Evolutionary conservation across 2,329 filamentous ascomycete species (phyloP).

Genomic region (Dactylella cylindrospora): DNA sequence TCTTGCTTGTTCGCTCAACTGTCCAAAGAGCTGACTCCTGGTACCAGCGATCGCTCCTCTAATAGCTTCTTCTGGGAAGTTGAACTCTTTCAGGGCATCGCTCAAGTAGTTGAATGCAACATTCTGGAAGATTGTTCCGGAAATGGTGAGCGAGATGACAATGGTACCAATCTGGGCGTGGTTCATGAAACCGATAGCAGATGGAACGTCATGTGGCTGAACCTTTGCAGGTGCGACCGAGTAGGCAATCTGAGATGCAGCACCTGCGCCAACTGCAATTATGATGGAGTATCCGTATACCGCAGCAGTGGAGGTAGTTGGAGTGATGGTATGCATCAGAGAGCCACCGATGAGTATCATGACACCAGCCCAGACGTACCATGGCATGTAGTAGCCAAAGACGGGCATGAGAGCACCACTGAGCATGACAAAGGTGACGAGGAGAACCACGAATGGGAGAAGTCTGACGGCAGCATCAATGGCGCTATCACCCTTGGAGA

Average conservation of each 20-base stretch:
- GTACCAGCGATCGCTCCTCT: slow-evolving; percentile 49
- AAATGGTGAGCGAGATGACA: slow-evolving; percentile 53
- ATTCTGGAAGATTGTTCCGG: slow-evolving; percentile 53
- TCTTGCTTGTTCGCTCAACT: slow-evolving; percentile 44
- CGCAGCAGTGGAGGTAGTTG: slow-evolving; percentile 46
- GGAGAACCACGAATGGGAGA: slow-evolving; percentile 53
- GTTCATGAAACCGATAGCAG: slow-evolving; percentile 53
- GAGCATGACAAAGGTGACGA: slow-evolving; percentile 51
- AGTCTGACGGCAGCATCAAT: slow-evolving; percentile 54
- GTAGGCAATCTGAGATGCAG: slow-evolving; percentile 52
- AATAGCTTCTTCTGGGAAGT: slow-evolving; percentile 46
- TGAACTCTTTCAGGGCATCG: slow-evolving; percentile 48
- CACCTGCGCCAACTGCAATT: slow-evolving; percentile 53
- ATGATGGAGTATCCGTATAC: slow-evolving; percentile 53
- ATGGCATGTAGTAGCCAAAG: slow-evolving; percentile 53
- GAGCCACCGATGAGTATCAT: slow-evolving; percentile 50
- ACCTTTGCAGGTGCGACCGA: slow-evolving; percentile 53
- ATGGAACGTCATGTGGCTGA: slow-evolving; percentile 49
- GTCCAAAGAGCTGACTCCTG: slow-evolving; percentile 41
- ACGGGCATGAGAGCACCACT: slow-evolving; percentile 53
- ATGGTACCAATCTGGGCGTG: slow-evolving; percentile 52
- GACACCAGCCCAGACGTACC: slow-evolving; percentile 52
- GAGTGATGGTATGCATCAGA: slow-evolving; percentile 48
- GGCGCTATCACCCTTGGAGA: slow-evolving; percentile 55
- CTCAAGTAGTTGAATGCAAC: slow-evolving; percentile 49